phyloP scores from a whole-genome alignment of 768 basidiomycete genomes.

The Suillus luteus region DNA sequence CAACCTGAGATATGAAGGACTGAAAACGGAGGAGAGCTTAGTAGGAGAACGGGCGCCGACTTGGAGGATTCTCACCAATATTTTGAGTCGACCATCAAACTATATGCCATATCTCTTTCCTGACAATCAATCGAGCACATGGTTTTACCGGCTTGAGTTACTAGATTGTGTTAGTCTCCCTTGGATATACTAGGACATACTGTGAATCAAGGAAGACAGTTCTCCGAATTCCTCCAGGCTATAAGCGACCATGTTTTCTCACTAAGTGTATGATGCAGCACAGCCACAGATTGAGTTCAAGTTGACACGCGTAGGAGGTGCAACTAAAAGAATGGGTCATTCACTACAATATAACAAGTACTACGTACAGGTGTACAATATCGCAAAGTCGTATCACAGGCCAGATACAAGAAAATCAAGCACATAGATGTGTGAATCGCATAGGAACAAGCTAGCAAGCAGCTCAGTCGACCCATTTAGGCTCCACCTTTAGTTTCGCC shows the following conservation, averaged over 20 bases:
- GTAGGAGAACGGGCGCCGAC: not conserved
- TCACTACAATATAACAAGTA: not conserved
- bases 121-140: not conserved
- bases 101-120: not conserved
- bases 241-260: not conserved
- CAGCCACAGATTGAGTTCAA: no score
- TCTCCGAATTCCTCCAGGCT: not conserved
- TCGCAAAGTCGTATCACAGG: not conserved
- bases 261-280: no score
- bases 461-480: slow-evolving; percentile 42
- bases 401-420: not conserved
- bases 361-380: not conserved
- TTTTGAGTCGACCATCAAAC: not conserved
- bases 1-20: not conserved
- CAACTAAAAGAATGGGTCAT: not conserved
- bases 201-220: not conserved
- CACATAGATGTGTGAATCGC: not conserved
- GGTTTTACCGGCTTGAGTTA: not conserved
- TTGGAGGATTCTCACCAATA: not conserved
- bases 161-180: not conserved
- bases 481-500: slow-evolving; percentile 39
- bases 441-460: not conserved
- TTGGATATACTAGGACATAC: not conserved
- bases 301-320: no score
- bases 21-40: not conserved